Evolutionary conservation across 164 flowering plant species (phyloP).

Genomic region (Malania oleifera): DNA sequence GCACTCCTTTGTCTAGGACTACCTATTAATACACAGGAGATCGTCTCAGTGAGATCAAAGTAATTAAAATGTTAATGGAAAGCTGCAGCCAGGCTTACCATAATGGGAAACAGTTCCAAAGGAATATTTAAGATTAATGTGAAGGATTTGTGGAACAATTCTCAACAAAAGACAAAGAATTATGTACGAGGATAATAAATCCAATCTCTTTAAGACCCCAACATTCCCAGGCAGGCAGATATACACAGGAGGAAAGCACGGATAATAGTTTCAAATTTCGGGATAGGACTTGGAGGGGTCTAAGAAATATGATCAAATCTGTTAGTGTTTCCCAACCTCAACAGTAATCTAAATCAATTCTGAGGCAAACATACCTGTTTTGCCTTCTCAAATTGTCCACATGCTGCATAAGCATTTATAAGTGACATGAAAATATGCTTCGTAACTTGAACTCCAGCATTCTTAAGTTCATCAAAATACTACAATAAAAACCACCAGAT

Average conservation of each 20-base stretch:
- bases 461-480: constrained; percentile 53
- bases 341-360: no score
- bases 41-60: neutral
- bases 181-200: no score
- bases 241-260: no score
- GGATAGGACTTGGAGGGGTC: no score
- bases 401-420: constrained; percentile 69
- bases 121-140: no score
- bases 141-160: neutral
- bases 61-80: neutral
- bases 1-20: constrained; percentile 36
- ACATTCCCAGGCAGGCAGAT: no score
- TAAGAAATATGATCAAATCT: no score
- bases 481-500: constrained; percentile 29
- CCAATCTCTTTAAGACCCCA: no score
- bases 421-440: constrained; percentile 70
- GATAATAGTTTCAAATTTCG: no score
- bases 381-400: constrained; percentile 79
- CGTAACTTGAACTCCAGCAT: constrained; percentile 34
- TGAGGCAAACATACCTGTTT: constrained; percentile 63
- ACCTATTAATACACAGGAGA: constrained; percentile 39
- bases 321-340: no score
- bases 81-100: neutral
- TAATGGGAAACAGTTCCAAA: neutral
- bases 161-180: neutral